Evolutionary conservation across 805 yeast genomes (phyloP), one percentile per base, ranked within the genome.

Genomic region (Yarrowia sp.): DNA sequence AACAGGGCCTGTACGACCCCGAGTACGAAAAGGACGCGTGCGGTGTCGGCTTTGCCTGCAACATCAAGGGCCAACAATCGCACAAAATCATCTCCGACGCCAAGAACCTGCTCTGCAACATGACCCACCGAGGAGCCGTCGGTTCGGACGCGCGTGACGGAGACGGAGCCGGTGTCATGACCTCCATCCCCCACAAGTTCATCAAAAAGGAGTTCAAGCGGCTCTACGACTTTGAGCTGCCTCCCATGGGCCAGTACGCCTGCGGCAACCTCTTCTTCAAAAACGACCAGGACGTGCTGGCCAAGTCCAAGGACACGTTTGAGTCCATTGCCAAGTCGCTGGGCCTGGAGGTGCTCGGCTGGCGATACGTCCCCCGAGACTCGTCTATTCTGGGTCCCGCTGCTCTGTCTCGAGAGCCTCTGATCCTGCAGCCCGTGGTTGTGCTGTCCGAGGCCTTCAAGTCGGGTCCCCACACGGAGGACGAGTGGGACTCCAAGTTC

Each of bases 61-160:
- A 93, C 78, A 87, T 92, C 77, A 90, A 91, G 74, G 97, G 97
- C 63, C 72, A 80, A 29, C 82, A 85, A 25, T 86, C 96, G 61
- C 99, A 94, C 78, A 91, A 92, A 72, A 90, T 93, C 68, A 91
- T 93, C 64, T 85, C 96, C 41, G 98, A 94, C 77, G 97, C 97
- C 41, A 80, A 66, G 67, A 84, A 83, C 72, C 78, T 93, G 70
- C 84, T 93, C 62, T 92, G 98, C 78, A 93, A 94, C 77, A 94
- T 93, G 99, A 89, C 97, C 65, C 99, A 93, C 76, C 85, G 99
- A 78, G 99, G 99, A 72, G 98, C 98, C 39, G 97, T 92, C 64
- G 96, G 97, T 64, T 80, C 90, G 1, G 97, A 92, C 71, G 96
- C 97, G 21, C 84, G 91, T 70, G 97, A 93, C 73, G 99, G 99